Evolutionary conservation across 176 grass and related monocot species (phyloP).

Genomic region (Oryza brachyantha): DNA sequence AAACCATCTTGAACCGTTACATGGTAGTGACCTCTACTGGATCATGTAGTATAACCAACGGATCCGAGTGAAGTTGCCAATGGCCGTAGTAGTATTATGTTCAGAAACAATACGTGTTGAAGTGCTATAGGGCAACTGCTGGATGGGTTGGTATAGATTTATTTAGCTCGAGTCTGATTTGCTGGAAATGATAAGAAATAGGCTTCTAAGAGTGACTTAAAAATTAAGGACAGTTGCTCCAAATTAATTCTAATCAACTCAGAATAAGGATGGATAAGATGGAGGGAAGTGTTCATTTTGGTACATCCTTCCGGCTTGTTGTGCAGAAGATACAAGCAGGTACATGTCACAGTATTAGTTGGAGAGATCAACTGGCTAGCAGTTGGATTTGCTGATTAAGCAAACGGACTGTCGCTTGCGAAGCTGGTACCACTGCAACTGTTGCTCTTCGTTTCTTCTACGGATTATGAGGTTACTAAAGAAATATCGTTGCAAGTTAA

Average conservation of each 20-base stretch:
- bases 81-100: background rate
- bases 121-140: background rate
- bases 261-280: background rate
- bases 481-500: background rate
- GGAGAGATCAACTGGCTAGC: background rate
- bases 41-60: no score
- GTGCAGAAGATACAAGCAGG: background rate
- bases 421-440: constrained; percentile 21
- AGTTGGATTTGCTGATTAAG: background rate
- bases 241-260: background rate
- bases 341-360: background rate
- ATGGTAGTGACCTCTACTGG: no score
- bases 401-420: background rate
- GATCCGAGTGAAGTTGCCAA: background rate
- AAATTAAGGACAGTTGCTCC: background rate
- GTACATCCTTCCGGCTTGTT: background rate
- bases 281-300: background rate
- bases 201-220: background rate
- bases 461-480: background rate
- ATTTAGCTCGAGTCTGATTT: background rate
- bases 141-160: background rate
- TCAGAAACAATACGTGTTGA: background rate
- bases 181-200: background rate
- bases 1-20: no score
- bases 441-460: background rate